Conservation (phyloP, 129 eudicot genomes). For the Centaurea solstitialis region DNA sequence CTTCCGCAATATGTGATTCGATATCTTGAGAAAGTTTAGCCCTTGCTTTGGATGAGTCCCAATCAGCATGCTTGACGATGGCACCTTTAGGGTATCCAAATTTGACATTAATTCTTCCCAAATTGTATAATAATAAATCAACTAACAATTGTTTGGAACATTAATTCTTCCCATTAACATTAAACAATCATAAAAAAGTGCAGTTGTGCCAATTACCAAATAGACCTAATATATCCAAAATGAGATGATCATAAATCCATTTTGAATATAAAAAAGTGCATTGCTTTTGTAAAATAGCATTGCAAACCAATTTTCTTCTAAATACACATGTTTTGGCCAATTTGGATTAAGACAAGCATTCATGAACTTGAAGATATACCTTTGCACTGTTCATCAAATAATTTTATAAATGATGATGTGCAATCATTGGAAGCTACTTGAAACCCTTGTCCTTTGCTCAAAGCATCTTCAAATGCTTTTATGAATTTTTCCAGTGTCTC, state of each 20-base stretch:
- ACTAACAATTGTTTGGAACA: constrained; percentile 6
- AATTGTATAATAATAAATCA: not conserved
- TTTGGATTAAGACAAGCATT: not conserved
- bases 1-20: constrained; percentile 69
- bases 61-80: constrained; percentile 70
- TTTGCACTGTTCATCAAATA: constrained; percentile 71
- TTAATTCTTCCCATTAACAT: not conserved
- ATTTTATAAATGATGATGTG: constrained; percentile 41
- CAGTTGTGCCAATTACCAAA: not conserved
- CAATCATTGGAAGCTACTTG: constrained; percentile 67
- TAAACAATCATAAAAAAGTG: not conserved
- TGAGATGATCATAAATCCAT: not conserved
- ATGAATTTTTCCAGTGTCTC: constrained; percentile 69
- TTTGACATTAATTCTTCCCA: not conserved
- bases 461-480: constrained; percentile 71
- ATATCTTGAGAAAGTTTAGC: constrained; percentile 80
- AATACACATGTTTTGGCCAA: not conserved
- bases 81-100: constrained; percentile 49
- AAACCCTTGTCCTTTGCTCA: constrained; percentile 80
- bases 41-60: constrained; percentile 74
- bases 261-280: not conserved
- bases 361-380: constrained; percentile 41
- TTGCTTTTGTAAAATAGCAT: not conserved
- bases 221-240: not conserved
- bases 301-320: not conserved